Base-by-base conservation (phyloP, 352 stramenopile species). In the Globisporangium irregulare region DNA sequence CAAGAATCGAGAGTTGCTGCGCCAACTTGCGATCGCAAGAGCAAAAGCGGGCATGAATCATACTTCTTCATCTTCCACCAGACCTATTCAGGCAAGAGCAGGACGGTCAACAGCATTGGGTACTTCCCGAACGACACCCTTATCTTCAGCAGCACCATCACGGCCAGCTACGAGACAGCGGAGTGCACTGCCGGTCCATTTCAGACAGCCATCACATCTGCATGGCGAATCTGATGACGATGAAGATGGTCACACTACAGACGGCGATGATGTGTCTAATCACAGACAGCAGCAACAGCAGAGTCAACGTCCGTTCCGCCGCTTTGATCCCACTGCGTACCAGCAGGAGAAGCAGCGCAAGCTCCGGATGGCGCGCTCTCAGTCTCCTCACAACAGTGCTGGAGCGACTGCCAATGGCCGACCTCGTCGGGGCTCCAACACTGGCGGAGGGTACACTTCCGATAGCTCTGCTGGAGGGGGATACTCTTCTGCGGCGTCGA, bases 321-420 rank as follows among this genome's bases (percentile, higher is more conserved):
- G 85, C 18, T 95, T 95, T 64, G 85, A 95, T 55, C 87, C 85
- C 8, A 95, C 87, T 10, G 87, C 87, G 14, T 95, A 95, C 73
- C 85, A 95, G 67, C 75, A 82, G 59, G 84, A 95, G 57, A 82
- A 82, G 18, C 75, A 92, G 50, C 83, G 75, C 3, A 89, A 89
- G 59, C 64, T 84, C 57, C 80, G 75, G 6, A 69, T 75, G 50
- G 67, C 69, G 34, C 78, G 77, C 22, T 79, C 80, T 5, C 67
- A 72, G 3, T 87, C 83, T 5, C 75, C 70, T 14, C 43, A 50
- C 36, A 68, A 18, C 20, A 54, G 18, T 18, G 6, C 24, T 15
- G 5, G 38, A 14, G n/a, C 38, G 10, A 64, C 5, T 38, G 20
- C 10, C 7, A 43, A 29, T 46, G 59, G 41, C 29, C 41, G 38